These are phyloP conservation scores for Flaveria trinervia DNA, from an alignment of 129 eudicot genomes.

Conservation along the genomic window DNA sequence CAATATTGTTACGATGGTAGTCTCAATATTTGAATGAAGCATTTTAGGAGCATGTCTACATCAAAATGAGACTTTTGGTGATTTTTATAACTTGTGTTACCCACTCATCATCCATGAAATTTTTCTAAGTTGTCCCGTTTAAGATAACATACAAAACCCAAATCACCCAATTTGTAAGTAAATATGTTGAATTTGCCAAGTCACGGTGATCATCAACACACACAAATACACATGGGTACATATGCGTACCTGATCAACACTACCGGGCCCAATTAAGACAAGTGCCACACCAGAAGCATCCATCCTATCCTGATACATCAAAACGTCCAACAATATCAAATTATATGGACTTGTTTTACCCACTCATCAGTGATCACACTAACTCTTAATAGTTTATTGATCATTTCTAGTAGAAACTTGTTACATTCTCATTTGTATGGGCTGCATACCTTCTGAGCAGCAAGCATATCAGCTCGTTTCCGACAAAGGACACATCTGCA, in stretches of 20 bases:
- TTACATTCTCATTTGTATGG: background rate
- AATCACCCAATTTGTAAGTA: background rate
- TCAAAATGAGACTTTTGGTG: background rate
- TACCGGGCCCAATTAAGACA: constrained; percentile 94
- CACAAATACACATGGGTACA: background rate
- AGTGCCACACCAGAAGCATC: constrained; percentile 95
- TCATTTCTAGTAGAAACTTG: background rate
- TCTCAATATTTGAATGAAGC: background rate
- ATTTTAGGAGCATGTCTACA: background rate
- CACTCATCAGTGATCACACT: background rate
- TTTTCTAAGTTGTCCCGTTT: background rate
- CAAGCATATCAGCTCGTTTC: constrained; percentile 88
- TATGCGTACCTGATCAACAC: constrained; percentile 72
- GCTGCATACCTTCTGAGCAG: constrained; percentile 72
- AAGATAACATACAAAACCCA: background rate
- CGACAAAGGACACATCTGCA: constrained; percentile 94
- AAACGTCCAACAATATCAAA: constrained; percentile 12
- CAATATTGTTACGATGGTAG: background rate
- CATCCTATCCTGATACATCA: constrained; percentile 73
- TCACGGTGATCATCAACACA: constrained; percentile 7
- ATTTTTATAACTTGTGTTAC: background rate
- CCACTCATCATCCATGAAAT: background rate
- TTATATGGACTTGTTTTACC: no score
- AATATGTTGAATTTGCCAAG: background rate
- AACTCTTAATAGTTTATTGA: background rate